phyloP scores from a whole-genome alignment of 2,329 filamentous ascomycete species.

The Microdochium bolleyi region DNA sequence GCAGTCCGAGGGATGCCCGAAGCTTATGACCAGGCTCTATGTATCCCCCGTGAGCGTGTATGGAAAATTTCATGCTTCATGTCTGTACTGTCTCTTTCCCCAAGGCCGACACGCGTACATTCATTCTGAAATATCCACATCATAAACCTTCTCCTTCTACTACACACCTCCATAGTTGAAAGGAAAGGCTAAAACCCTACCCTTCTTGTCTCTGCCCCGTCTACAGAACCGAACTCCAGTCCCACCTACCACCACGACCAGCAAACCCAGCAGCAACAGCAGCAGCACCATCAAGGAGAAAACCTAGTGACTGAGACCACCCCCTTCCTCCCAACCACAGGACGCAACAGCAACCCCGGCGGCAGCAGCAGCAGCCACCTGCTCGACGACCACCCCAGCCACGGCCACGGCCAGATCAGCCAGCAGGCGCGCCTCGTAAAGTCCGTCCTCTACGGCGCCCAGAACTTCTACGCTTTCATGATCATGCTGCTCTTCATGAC shows the following conservation, averaged over 20 bases:
- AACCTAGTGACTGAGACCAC: slow-evolving; percentile 49
- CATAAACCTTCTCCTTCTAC: slow-evolving; percentile 1
- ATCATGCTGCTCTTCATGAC: slow-evolving; percentile 99
- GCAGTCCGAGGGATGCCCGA: no score
- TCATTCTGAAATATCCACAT: no score
- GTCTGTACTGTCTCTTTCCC: no score
- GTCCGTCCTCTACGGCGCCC: slow-evolving; percentile 76
- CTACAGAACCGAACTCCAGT: slow-evolving; percentile 1
- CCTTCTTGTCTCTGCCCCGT: neutral
- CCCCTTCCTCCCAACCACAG: slow-evolving; percentile 57
- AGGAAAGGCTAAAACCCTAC: slow-evolving; percentile 15
- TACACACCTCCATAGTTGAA: slow-evolving; percentile 8
- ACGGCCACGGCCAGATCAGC: slow-evolving; percentile 46
- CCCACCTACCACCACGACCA: neutral
- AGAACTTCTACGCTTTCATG: slow-evolving; percentile 99
- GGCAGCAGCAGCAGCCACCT: no score
- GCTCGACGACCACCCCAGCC: no score
- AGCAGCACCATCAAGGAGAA: slow-evolving; percentile 11
- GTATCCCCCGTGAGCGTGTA: no score
- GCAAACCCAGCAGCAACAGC: neutral
- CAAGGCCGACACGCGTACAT: no score
- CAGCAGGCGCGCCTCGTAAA: slow-evolving; percentile 70
- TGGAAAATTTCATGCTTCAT: no score
- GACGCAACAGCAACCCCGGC: slow-evolving; percentile 35
- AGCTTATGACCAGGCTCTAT: no score